Base-by-base conservation (phyloP, 1,284 basidiomycete species). In the Apiotrichum sp. region DNA sequence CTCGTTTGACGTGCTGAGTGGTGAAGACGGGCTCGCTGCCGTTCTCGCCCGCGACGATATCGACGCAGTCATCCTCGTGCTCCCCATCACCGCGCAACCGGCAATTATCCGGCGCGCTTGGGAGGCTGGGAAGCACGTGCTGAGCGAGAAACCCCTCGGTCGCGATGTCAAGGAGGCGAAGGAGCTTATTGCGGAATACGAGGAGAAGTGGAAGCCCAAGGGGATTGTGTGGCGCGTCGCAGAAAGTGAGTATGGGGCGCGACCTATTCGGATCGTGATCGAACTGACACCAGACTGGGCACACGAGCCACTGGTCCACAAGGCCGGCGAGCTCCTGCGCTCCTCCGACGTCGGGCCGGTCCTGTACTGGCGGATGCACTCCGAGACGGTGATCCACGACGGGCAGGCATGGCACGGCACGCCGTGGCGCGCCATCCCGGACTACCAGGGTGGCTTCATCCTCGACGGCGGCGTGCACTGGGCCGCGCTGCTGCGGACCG, bases 141-240 rank as follows among this genome's bases (percentile, higher is more conserved):
- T 93, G 55, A 86, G 85, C 34, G 71, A 74, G 79, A 93, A 93
- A 68, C 90, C 90, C 6, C 80, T 92, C n/a, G 87, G 84, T 1
- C 79, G 84, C 40, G 83, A 86, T 64, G 84, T 91, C 35, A 78
- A 79, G 38, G 75, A 78, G 3, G 89, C 86, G 0, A 72, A 82
- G 46, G 76, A 78, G 56, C 79, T 91, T 38, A 84, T 93, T 66
- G 77, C 80, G 43, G 79, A 78, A 52, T 92, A 88, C 68, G 82
- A 88, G 65, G 69, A 52, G 38, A 68, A 69, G 50, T 89, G 83
- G 76, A 83, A 83, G 72, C 78, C 81, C 4, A 84, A 85, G 69
- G 87, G 86, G 2, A 71, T 91, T 36, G 75, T 88, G 39, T 93
- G 90, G 89, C 80, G 86, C 52, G 82, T 91, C 14, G 88, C 88